Conservation (phyloP, 1,139 yeast genomes). For the Spathaspora sp. region DNA sequence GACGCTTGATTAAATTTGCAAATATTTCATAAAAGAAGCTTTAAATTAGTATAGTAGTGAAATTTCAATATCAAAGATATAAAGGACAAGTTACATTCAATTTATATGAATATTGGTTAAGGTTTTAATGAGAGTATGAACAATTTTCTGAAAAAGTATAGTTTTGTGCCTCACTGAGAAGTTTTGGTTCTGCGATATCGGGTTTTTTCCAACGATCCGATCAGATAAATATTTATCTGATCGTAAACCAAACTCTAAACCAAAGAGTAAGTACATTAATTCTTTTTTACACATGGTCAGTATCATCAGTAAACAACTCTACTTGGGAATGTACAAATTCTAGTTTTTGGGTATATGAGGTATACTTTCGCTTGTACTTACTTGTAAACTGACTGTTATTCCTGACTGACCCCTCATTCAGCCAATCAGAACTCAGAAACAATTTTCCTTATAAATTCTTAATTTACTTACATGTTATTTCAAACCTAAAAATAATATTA, state of each 20-base stretch:
- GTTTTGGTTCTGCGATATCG: neutral
- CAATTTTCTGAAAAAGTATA: neutral
- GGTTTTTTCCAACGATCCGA: neutral
- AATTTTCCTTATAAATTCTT: neutral
- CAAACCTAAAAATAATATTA: conserved; percentile 1
- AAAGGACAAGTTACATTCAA: neutral
- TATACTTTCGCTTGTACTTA: neutral
- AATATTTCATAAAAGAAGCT: no score
- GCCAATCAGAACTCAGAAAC: neutral
- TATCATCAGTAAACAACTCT: neutral
- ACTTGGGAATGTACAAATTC: neutral
- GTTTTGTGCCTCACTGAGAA: neutral
- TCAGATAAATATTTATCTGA: neutral
- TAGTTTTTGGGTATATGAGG: neutral
- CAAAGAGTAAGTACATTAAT: neutral
- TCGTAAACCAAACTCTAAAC: neutral
- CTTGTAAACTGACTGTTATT: neutral
- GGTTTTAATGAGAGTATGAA: no score
- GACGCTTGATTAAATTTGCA: no score
- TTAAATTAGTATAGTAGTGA: neutral
- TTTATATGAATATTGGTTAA: neutral
- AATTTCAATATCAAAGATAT: neutral
- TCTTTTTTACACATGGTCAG: neutral
- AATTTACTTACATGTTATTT: neutral
- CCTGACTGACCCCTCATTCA: neutral